phyloP scores from a whole-genome alignment of 441 rosid genomes.

The Croton laevigatus region DNA sequence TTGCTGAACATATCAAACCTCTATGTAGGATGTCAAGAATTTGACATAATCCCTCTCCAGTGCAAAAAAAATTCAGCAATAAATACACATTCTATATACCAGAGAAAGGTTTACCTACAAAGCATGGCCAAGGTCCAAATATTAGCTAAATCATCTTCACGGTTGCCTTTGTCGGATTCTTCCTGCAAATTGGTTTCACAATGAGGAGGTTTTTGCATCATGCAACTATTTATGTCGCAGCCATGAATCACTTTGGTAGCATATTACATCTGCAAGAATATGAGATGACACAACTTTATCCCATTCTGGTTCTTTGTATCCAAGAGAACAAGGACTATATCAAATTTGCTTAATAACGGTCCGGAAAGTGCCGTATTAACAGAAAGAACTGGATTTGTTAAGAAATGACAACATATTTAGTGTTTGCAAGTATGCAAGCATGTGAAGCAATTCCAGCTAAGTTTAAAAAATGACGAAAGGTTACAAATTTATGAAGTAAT shows the following conservation, averaged over 20 bases:
- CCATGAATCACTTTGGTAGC: conserved; percentile 2
- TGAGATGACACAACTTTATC: conserved; percentile 97
- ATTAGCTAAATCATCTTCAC: conserved; percentile 51
- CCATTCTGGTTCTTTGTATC: conserved; percentile 99
- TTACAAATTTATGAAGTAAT: background rate
- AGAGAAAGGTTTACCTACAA: conserved; percentile 56
- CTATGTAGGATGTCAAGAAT: background rate
- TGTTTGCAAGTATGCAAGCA: background rate
- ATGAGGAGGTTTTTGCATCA: conserved; percentile 8
- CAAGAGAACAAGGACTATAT: conserved; percentile 87
- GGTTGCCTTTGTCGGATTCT: conserved; percentile 35
- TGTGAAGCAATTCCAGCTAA: background rate
- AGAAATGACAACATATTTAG: conserved; percentile 28
- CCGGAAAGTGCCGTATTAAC: conserved; percentile 96
- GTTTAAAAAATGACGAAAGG: background rate
- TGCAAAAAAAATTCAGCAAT: background rate
- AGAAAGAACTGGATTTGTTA: conserved; percentile 71
- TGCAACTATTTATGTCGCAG: conserved; percentile 10
- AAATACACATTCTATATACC: background rate
- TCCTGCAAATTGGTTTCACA: conserved; percentile 44
- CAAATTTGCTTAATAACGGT: conserved; percentile 96
- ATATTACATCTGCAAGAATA: conserved; percentile 80
- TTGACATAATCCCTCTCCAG: too few species aligned
- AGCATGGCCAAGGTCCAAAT: conserved; percentile 81
- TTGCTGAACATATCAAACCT: background rate